Percentiles rank a stretch among this genome's conserved stretches.
Evolutionary conservation across 352 stramenopile genomes (phyloP).

Genomic region (Pythium apleroticum): DNA sequence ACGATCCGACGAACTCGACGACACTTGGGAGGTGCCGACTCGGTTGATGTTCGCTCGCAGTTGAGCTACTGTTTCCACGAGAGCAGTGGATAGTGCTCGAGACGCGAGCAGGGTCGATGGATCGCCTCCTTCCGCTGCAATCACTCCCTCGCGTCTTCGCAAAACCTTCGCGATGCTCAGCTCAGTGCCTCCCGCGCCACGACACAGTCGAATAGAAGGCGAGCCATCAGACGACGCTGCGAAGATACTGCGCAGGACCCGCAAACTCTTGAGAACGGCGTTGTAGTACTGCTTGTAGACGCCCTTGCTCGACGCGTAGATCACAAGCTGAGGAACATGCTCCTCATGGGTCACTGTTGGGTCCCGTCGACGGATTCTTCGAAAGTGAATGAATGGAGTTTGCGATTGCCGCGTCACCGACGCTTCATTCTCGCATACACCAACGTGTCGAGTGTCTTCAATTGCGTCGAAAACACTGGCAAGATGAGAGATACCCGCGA

Average conservation of each 20-base stretch:
- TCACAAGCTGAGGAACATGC: constrained; percentile 48
- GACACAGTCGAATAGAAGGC: constrained; percentile 29
- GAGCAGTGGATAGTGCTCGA: constrained; percentile 15
- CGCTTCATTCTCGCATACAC: constrained; percentile 33
- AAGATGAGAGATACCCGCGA: constrained; percentile 39
- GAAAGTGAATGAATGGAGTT: constrained; percentile 39
- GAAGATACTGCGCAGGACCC: constrained; percentile 46
- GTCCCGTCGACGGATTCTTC: constrained; percentile 8
- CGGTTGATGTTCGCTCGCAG: constrained; percentile 18
- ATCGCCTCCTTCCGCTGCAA: constrained; percentile 11
- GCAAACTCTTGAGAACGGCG: constrained; percentile 52
- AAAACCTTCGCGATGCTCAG: constrained; percentile 32
- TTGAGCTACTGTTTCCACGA: constrained; percentile 17
- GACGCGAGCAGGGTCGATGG: constrained; percentile 10
- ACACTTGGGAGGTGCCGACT: neutral
- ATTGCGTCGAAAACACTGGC: constrained; percentile 59
- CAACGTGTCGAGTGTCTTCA: constrained; percentile 31
- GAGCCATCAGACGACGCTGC: neutral
- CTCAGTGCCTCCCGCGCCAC: constrained; percentile 50
- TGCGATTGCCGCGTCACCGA: constrained; percentile 40
- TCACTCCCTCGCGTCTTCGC: constrained; percentile 14
- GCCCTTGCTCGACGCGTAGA: constrained; percentile 55
- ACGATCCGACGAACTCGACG: neutral
- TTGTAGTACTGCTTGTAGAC: constrained; percentile 72
- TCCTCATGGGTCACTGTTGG: neutral